Base-by-base conservation (phyloP, 1,284 basidiomycete species). In the Apiotrichum gamsii region DNA sequence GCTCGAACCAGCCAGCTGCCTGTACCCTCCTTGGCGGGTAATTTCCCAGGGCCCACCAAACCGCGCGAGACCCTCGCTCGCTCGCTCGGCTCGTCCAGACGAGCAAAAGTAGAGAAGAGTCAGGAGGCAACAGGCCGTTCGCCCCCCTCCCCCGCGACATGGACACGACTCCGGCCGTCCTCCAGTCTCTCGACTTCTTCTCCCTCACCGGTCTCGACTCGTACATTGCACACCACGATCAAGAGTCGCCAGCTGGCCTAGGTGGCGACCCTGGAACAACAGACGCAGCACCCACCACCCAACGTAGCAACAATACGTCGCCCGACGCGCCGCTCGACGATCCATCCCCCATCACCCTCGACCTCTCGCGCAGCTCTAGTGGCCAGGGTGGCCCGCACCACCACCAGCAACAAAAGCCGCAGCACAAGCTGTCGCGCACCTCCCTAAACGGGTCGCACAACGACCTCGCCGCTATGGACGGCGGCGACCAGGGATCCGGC, bases 111-210 rank as follows among this genome's bases (percentile, higher is more conserved):
- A n/a, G n/a, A n/a, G n/a, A n/a, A n/a, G n/a, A n/a, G n/a, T n/a
- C n/a, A n/a, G n/a, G n/a, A n/a, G n/a, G n/a, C n/a, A n/a, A n/a
- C n/a, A n/a, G n/a, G n/a, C n/a, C n/a, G n/a, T n/a, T n/a, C n/a
- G n/a, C n/a, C n/a, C n/a, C n/a, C n/a, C n/a, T 14, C 31, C 25
- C 25, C 6, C 25, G 11, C 25, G 25, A 28, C 25, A 42, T 42
- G 40, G 40, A 32, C 16, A 24, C 40, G 15, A 42, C 40, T 14
- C 29, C 30, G n/a, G 13, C 30, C 11, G 40, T 33, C 31, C 40
- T 42, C 34, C 43, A 46, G 23, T 41, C 44, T 9, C 50, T 56
- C 42, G 54, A 56, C 45, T 52, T 56, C 30, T 33, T 56, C 39
- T 47, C 54, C 19, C 43, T 56, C 20, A 45, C 51, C 5, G 54